These are phyloP conservation scores for Neofusicoccum umdonicola DNA, from an alignment of 2,329 filamentous ascomycete genomes.

Conservation along the genomic window DNA sequence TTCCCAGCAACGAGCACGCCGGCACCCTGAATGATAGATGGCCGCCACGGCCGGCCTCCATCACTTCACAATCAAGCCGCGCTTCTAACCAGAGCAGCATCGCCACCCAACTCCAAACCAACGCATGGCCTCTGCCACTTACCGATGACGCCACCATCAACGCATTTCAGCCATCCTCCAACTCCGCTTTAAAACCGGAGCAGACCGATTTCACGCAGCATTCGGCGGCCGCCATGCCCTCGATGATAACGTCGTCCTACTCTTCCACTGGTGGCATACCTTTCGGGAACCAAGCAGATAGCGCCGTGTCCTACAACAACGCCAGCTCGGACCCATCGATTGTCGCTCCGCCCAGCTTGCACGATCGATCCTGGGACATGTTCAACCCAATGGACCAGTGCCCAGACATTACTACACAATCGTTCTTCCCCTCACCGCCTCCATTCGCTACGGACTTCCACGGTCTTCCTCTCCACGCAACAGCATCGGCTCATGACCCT, in stretches of 20 bases:
- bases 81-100: not conserved
- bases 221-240: not conserved
- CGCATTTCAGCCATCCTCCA: not conserved
- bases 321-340: not conserved
- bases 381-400: slow-evolving; percentile 1
- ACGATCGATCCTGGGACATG: not conserved
- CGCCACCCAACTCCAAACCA: not conserved
- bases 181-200: not conserved
- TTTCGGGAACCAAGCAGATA: not conserved
- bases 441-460: not conserved
- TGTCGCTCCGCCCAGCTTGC: not conserved
- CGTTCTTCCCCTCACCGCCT: not conserved
- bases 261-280: not conserved
- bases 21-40: not conserved
- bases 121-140: not conserved
- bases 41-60: not conserved
- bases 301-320: not conserved
- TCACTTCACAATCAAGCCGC: not conserved
- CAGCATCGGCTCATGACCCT: not conserved
- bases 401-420: not conserved
- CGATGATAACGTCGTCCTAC: not conserved
- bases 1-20: not conserved
- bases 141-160: not conserved
- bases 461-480: not conserved
- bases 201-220: not conserved